phyloP scores from a whole-genome alignment of 768 basidiomycete species.

The Podaxis sp. region DNA sequence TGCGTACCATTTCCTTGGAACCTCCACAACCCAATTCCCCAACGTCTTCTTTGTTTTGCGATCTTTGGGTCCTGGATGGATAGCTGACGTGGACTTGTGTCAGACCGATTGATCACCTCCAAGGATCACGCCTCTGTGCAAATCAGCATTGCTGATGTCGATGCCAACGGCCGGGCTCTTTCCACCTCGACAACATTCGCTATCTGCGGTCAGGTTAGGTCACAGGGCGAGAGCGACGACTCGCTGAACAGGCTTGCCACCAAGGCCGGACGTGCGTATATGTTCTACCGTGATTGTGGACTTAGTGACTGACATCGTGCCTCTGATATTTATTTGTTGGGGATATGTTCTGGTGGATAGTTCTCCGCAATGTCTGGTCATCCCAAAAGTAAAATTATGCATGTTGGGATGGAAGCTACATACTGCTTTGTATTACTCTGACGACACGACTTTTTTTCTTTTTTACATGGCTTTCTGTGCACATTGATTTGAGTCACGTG shows the following conservation, averaged over 20 bases:
- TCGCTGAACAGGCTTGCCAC: conserved; percentile 95
- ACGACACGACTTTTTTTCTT: background rate
- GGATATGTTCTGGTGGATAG: conserved; percentile 34
- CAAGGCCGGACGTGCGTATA: conserved; percentile 83
- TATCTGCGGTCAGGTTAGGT: conserved; percentile 89
- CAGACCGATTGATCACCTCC: conserved; percentile 96
- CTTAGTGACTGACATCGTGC: background rate
- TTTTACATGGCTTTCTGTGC: background rate
- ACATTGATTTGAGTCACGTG: conserved; percentile 7
- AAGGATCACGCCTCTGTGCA: conserved; percentile 99
- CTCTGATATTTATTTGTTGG: background rate
- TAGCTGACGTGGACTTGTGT: background rate
- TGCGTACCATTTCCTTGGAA: conserved; percentile 37
- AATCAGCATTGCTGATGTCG: conserved; percentile 92
- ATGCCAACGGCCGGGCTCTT: conserved; percentile 78
- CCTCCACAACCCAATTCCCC: background rate
- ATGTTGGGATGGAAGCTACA: conserved; percentile 4
- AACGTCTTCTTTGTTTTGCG: background rate
- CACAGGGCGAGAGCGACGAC: conserved; percentile 95
- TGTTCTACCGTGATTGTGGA: background rate
- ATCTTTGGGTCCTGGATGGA: background rate
- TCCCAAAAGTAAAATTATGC: conserved; percentile 74
- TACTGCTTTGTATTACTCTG: conserved; percentile 8
- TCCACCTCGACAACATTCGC: conserved; percentile 87
- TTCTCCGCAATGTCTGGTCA: conserved; percentile 95